A percentile compares a stretch with the other conserved stretches of the same genome.
Evolutionary conservation across 2,329 filamentous ascomycete species (phyloP).

Genomic region (Sporothrix dimorphospora): DNA sequence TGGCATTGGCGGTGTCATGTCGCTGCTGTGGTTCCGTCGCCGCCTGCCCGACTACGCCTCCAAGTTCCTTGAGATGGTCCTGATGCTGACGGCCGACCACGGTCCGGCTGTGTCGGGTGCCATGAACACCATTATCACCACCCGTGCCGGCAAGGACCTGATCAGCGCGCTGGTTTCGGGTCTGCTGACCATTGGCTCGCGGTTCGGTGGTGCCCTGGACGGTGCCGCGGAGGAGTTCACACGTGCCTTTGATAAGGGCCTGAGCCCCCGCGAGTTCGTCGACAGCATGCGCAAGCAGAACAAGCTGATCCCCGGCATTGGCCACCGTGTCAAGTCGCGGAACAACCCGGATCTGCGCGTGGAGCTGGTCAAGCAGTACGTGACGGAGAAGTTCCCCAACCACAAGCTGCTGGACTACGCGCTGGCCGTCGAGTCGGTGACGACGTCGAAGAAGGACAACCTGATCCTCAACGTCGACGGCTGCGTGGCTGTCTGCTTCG

Average conservation of each 20-base stretch:
- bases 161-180: conserved; percentile 94
- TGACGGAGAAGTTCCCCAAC: conserved; percentile 94
- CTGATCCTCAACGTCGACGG: conserved; percentile 99
- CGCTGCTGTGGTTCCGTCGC: conserved; percentile 98
- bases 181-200: conserved; percentile 96
- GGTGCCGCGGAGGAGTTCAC: conserved; percentile 98
- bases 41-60: conserved; percentile 93
- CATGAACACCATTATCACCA: conserved; percentile 99
- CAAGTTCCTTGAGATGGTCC: conserved; percentile 99
- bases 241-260: conserved; percentile 96
- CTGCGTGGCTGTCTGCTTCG: conserved; percentile 97
- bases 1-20: conserved; percentile 99
- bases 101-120: conserved; percentile 98
- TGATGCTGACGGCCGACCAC: conserved; percentile 99
- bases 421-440: conserved; percentile 95
- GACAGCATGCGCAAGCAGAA: conserved; percentile 99
- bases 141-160: conserved; percentile 97
- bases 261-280: conserved; percentile 97
- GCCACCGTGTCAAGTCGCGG: conserved; percentile 98
- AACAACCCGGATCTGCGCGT: conserved; percentile 99
- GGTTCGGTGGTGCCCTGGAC: conserved; percentile 97
- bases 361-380: conserved; percentile 99
- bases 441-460: conserved; percentile 99
- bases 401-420: conserved; percentile 99
- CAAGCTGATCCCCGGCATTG: conserved; percentile 99